Conservation (phyloP, 2,329 filamentous ascomycete species). For the Monilinia polystroma region DNA sequence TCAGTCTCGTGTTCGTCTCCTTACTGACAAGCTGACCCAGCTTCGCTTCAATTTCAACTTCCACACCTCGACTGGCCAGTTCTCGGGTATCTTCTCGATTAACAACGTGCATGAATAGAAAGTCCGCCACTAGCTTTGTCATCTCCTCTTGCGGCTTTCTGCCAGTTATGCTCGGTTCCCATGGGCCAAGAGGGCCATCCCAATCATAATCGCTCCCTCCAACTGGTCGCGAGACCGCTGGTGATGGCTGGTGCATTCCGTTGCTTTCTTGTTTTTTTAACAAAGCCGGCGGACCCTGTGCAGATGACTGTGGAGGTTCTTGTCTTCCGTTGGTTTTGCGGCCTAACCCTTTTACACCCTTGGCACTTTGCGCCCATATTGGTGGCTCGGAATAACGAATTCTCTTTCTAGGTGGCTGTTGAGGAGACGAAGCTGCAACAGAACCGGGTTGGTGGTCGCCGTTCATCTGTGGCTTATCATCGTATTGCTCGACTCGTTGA, state of each 20-base stretch:
- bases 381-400: conserved; percentile 53
- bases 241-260: conserved; percentile 31
- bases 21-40: conserved; percentile 78
- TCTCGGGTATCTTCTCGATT: conserved; percentile 64
- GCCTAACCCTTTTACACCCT: conserved; percentile 27
- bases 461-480: conserved; percentile 30
- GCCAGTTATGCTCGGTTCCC: conserved; percentile 69
- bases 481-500: conserved; percentile 26
- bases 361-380: conserved; percentile 45
- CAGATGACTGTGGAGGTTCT: conserved; percentile 23
- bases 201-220: conserved; percentile 19
- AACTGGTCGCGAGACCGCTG: conserved; percentile 23
- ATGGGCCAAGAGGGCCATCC: conserved; percentile 48
- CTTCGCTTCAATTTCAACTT: conserved; percentile 93
- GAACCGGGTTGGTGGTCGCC: conserved; percentile 29
- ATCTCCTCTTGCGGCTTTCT: conserved; percentile 71
- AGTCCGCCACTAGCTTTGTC: conserved; percentile 75
- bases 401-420: conserved; percentile 49
- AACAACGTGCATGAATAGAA: conserved; percentile 71
- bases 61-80: conserved; percentile 61
- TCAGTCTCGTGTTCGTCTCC: conserved; percentile 66
- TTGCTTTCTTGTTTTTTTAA: conserved; percentile 35
- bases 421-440: conserved; percentile 31
- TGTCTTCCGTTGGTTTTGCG: conserved; percentile 33
- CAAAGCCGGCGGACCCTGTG: conserved; percentile 20